Base-by-base conservation (phyloP, 2,329 filamentous ascomycete species). In the Didymella arachidicola region DNA sequence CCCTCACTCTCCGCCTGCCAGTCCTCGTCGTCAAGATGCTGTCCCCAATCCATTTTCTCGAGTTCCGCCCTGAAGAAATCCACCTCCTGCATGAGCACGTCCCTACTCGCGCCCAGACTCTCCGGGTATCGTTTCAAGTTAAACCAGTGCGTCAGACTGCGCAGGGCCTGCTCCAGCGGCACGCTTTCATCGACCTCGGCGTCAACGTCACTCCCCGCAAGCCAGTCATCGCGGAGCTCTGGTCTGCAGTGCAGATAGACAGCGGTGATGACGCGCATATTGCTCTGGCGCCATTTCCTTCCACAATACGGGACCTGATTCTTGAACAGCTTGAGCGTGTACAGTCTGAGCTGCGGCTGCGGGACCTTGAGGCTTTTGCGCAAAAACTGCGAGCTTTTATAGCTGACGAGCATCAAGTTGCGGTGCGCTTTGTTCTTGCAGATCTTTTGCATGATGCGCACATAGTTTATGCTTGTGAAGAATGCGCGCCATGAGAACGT, bases 191-290 rank as follows among this genome's bases (percentile, higher is more conserved):
- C 95, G 1, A 98, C 93, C 67, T 97, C 94, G 0, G 90, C 91
- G 69, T 99, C 95, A 1, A 98, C 88, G 73, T 97, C 93, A 60
- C 89, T 90, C 5, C 94, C 94, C 0, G 91, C 88, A 1, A 98
- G 84, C 94, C 95, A 98, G 78, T 97, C 95, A 72, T 99, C 95
- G 29, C 94, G 86, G 44, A 99, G 83, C 76, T 98, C 94, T 0
- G 94, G 94, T 7, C 93, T 86, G 72, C 94, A 97, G 79, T 97
- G 92, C 47, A 99, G 83, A 77, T 97, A 99, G 1, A 99, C 92
- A 3, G 93, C 93, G 0, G 95, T 99, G 73, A 99, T 99, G 72
- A 98, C 93, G 54, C 94, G 91, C 95, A 99, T 99, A 78, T 99
- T 98, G 68, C 88, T 89, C 80, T 98, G 95, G 14, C 95, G 89